Base-by-base conservation (phyloP, 805 yeast genomes). In the Kuraishia floccosa region DNA sequence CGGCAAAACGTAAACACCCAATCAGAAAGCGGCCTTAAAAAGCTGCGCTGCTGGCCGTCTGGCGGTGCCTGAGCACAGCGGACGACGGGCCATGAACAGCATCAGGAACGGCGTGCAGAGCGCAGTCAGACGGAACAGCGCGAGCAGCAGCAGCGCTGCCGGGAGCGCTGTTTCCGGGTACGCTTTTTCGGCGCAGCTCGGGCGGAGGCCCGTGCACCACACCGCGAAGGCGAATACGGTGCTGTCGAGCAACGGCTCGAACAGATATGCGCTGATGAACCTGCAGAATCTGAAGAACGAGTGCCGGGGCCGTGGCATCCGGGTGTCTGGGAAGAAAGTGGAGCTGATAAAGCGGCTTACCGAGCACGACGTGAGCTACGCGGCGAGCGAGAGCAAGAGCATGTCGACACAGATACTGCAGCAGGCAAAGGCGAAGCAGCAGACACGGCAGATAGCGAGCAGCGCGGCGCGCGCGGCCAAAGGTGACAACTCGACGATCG, bases 401-500 rank as follows among this genome's bases (percentile, higher is more conserved):
- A 5, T 24, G n/a, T 17, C 9, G 20, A 31, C 25, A 19, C n/a
- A 18, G 20, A 10, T 18, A 9, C 17, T 17, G 12, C 31, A n/a
- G 20, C 25, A 20, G n/a, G n/a, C 16, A 16, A 16, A 10, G 35
- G 21, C 14, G 23, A 16, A 16, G 9, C 20, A 18, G 12, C 34
- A 31, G n/a, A 16, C 21, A 10, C 17, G 35, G 8, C 10, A n/a
- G n/a, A 28, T 32, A n/a, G 10, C 31, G 13, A 15, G 56, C n/a
- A 34, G 58, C 1, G 9, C 47, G 1, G 33, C 35, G 13, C 34
- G 23, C 3, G 25, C 34, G 5, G 72, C 74, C 22, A 74, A 74
- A 44, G 74, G 74, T 30, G 80, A 73, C 41, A 33, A 52, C 4
- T 72, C 79, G 6, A 65, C 72, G 24, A 73, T 74, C 38, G 82